phyloP scores from a whole-genome alignment of 768 basidiomycete species.

The Sutorius australiensis region DNA sequence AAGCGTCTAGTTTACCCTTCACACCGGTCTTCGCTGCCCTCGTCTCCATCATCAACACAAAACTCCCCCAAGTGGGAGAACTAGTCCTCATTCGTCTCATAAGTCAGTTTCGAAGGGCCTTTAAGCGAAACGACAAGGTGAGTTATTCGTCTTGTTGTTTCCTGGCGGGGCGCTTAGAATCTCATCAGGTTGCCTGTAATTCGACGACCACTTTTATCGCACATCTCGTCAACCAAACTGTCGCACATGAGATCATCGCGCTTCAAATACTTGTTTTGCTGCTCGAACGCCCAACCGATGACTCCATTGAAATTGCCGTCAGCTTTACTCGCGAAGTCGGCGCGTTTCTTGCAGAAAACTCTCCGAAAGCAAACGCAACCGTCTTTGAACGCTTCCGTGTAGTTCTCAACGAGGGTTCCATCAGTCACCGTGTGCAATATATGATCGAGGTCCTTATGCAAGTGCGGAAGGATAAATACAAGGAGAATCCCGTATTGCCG shows the following conservation, averaged over 20 bases:
- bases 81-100: conserved; percentile 83
- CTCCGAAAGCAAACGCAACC: conserved; percentile 91
- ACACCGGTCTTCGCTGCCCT: conserved; percentile 96
- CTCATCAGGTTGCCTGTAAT: conserved; percentile 76
- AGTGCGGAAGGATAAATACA: conserved; percentile 97
- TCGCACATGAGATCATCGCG: conserved; percentile 91
- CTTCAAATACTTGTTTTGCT: conserved; percentile 95
- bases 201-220: conserved; percentile 90
- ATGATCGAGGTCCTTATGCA: conserved; percentile 99
- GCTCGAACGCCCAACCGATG: conserved; percentile 92
- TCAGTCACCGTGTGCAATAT: conserved; percentile 96
- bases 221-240: conserved; percentile 89
- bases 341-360: conserved; percentile 88
- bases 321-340: conserved; percentile 98
- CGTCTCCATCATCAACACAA: conserved; percentile 94
- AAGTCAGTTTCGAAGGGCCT: conserved; percentile 91
- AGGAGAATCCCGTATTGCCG: conserved; percentile 93
- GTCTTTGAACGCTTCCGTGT: conserved; percentile 97
- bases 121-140: conserved; percentile 97
- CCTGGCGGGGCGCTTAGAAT: background rate
- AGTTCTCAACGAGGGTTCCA: conserved; percentile 90
- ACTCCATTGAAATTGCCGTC: conserved; percentile 97
- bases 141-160: conserved; percentile 17
- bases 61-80: conserved; percentile 95
- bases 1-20: conserved; percentile 94